phyloP scores from a whole-genome alignment of 257 asterid genomes.

The Nicotiana undulata region DNA sequence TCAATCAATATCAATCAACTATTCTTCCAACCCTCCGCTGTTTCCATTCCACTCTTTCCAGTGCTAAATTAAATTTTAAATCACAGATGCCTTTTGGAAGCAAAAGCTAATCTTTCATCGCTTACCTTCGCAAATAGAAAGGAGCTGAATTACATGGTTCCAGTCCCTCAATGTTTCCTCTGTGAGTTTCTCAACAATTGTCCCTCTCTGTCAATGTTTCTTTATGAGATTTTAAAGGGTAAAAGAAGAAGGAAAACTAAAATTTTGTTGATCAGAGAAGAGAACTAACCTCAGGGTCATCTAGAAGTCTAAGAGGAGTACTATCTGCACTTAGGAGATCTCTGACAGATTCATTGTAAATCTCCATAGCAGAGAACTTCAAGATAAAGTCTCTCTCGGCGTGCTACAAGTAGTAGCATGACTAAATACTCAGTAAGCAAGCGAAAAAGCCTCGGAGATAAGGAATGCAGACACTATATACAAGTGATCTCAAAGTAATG shows the following conservation, averaged over 20 bases:
- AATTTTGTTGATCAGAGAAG: neutral
- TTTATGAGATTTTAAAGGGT: conserved; percentile 2
- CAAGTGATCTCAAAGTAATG: neutral
- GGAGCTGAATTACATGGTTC: conserved; percentile 71
- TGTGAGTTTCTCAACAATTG: conserved; percentile 78
- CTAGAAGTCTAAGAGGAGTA: conserved; percentile 77
- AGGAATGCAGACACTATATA: neutral
- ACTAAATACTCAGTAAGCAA: neutral
- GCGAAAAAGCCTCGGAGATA: neutral
- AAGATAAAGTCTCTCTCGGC: conserved; percentile 57
- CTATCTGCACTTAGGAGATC: conserved; percentile 72
- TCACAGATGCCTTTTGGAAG: neutral
- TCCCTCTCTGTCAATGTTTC: conserved; percentile 58
- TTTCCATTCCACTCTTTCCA: neutral
- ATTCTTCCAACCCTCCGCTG: neutral
- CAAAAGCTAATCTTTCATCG: neutral
- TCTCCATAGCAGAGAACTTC: conserved; percentile 94
- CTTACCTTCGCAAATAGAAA: conserved; percentile 81
- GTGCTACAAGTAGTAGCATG: conserved; percentile 44
- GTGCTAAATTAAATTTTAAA: neutral
- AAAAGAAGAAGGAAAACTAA: neutral
- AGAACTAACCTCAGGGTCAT: conserved; percentile 82
- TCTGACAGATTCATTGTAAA: conserved; percentile 86
- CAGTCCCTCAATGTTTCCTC: conserved; percentile 79
- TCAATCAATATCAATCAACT: neutral